Evolutionary conservation across 1,284 basidiomycete species (phyloP).

Genomic region (Porodaedalea pini): DNA sequence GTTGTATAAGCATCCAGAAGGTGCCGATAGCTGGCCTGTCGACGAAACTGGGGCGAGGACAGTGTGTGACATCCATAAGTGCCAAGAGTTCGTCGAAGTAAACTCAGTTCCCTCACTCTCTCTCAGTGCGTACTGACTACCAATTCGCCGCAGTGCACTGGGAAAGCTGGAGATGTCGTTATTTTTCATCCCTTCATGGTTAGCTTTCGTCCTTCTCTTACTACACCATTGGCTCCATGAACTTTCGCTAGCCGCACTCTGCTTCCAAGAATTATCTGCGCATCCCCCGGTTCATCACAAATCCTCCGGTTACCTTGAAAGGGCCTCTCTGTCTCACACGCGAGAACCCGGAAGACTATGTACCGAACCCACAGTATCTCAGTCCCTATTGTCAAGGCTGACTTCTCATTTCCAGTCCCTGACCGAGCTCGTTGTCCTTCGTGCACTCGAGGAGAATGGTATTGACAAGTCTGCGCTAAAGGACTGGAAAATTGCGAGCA

Average conservation of each 20-base stretch:
- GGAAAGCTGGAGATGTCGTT: slow-evolving; percentile 37
- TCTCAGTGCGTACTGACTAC: not conserved
- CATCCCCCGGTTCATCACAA: slow-evolving; percentile 37
- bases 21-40: slow-evolving; percentile 24
- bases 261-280: slow-evolving; percentile 36
- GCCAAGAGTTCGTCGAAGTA: slow-evolving; percentile 33
- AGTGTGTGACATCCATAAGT: slow-evolving; percentile 28
- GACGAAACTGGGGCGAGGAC: slow-evolving; percentile 30
- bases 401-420: slow-evolving; percentile 20
- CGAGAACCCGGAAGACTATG: slow-evolving; percentile 32
- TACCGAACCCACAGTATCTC: not conserved
- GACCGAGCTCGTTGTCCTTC: slow-evolving; percentile 20
- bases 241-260: slow-evolving; percentile 28
- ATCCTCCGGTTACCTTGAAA: slow-evolving; percentile 36
- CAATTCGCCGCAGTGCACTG: slow-evolving; percentile 27
- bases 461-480: slow-evolving; percentile 25
- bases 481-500: slow-evolving; percentile 30
- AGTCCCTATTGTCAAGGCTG: not conserved
- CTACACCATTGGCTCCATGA: not conserved
- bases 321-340: slow-evolving; percentile 37
- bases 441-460: slow-evolving; percentile 30
- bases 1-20: slow-evolving; percentile 31
- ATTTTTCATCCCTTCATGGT: slow-evolving; percentile 40
- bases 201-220: not conserved
- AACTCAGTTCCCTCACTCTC: not conserved